Conservation (phyloP, 176 grass and related monocot species). For the Bromus sterilis region DNA sequence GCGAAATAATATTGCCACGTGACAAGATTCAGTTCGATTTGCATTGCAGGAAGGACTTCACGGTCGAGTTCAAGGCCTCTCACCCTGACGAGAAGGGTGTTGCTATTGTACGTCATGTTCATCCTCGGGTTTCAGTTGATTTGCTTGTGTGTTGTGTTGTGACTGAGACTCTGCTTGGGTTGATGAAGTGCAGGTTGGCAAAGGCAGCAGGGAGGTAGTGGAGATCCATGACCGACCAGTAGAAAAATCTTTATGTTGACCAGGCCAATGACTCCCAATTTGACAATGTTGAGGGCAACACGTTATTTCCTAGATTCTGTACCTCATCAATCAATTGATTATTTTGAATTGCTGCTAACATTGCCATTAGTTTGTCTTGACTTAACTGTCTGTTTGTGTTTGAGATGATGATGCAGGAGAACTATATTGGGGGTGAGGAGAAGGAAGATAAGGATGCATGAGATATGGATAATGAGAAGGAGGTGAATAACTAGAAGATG, state of each 20-base stretch:
- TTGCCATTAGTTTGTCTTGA: too few relatives aligned
- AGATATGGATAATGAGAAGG: neutral
- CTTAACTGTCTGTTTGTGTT: too few relatives aligned
- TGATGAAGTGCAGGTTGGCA: neutral
- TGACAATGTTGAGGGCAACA: slow-evolving; percentile 47
- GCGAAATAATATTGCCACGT: too few relatives aligned
- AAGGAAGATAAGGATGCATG: too few relatives aligned
- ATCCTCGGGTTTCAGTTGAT: neutral
- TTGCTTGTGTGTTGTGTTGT: neutral
- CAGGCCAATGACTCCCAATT: slow-evolving; percentile 43
- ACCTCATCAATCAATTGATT: neutral
- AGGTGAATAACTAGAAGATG: slow-evolving; percentile 8
- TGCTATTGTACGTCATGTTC: slow-evolving; percentile 7
- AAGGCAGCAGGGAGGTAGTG: slow-evolving; percentile 69
- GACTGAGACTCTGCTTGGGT: neutral
- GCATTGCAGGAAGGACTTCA: slow-evolving; percentile 82
- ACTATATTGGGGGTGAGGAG: too few relatives aligned
- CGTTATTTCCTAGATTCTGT: neutral
- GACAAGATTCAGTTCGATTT: too few relatives aligned
- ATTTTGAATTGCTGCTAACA: neutral
- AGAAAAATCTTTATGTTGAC: slow-evolving; percentile 71
- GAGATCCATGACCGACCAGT: slow-evolving; percentile 70
- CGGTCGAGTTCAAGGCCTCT: slow-evolving; percentile 61
- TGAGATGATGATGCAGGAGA: too few relatives aligned
- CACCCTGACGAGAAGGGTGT: slow-evolving; percentile 58